Base-by-base conservation (phyloP, 1,284 basidiomycete species). In the Phellinidium pouzarii region DNA sequence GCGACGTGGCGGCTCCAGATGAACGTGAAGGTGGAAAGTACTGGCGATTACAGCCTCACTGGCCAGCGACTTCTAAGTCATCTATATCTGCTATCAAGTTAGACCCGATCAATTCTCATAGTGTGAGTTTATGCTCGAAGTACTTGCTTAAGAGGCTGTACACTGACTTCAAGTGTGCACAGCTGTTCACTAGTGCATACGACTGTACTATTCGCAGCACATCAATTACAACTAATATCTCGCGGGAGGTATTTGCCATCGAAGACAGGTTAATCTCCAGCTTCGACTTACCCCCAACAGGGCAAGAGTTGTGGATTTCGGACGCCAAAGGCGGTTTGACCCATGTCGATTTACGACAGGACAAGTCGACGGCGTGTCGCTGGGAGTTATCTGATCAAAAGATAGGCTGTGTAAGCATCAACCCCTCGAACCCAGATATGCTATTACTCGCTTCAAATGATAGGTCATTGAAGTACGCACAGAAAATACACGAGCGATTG, bases 221-320 rank as follows among this genome's bases (percentile, higher is more conserved):
- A 8, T 85, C 84, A 1, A 82, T 89, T 55, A 76, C 76, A 6
- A 78, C 84, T 1, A 83, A 82, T 1, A 66, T 82, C 26, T 86
- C 87, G 1, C 70, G 70, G 25, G 85, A 91, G 62, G 64, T 91
- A 9, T 84, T 77, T 60, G 71, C 79, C 1, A 76, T 74, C 9
- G 77, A 80, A 2, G 78, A 83, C 14, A 64, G 65, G 4, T 71
- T 90, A 27, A 78, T 88, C 23, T 78, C 76, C 11, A 81, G 78
- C 57, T 70, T 90, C 49, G 87, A 91, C 59, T 60, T 88, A 14
- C 66, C 77, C 1, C 78, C 81, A 1, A 68, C 70, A 3, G 87
- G 87, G 0, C 69, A 83, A 50, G 87, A 89, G 60, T 77, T 91
- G 75, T 91, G 87, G 87, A 74, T 89, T 48, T 86, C 87, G 0